These are phyloP conservation scores for Didymella arachidicola DNA, from an alignment of 2,329 filamentous ascomycete species.

Conservation along the genomic window DNA sequence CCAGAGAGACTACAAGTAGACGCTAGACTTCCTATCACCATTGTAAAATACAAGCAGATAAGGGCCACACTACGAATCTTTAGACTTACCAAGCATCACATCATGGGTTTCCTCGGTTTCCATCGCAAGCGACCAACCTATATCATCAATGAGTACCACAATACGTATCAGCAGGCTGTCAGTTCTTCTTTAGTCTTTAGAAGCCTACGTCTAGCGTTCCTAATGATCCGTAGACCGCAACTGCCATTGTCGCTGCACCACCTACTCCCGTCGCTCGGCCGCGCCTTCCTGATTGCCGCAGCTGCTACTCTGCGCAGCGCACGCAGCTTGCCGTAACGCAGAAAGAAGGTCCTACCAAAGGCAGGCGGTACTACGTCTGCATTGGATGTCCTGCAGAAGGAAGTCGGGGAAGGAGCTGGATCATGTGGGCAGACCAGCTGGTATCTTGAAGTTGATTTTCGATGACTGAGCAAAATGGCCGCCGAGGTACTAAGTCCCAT, in stretches of 20 bases:
- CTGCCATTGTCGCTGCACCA: not conserved
- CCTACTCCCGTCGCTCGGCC: not conserved
- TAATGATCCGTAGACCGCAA: not conserved
- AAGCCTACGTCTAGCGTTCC: too few relatives aligned
- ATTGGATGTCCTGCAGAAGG: not conserved
- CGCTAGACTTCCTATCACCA: too few relatives aligned
- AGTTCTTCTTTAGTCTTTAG: not conserved
- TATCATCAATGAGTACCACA: not conserved
- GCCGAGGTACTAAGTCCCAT: too few relatives aligned
- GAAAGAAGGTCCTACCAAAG: not conserved
- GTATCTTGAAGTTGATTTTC: not conserved
- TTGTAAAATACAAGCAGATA: too few relatives aligned
- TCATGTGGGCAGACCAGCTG: not conserved
- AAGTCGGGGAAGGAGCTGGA: not conserved
- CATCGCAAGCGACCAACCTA: not conserved
- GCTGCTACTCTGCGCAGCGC: not conserved
- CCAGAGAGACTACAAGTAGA: not conserved
- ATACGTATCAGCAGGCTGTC: not conserved
- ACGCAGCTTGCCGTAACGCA: not conserved
- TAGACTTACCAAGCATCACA: not conserved
- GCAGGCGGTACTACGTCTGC: not conserved
- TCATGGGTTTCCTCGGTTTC: not conserved
- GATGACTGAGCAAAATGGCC: too few relatives aligned
- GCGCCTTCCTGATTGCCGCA: not conserved
- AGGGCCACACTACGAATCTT: not conserved